These are phyloP conservation scores for Perilla frutescens DNA, from an alignment of 257 asterid genomes.

Conservation along the genomic window DNA sequence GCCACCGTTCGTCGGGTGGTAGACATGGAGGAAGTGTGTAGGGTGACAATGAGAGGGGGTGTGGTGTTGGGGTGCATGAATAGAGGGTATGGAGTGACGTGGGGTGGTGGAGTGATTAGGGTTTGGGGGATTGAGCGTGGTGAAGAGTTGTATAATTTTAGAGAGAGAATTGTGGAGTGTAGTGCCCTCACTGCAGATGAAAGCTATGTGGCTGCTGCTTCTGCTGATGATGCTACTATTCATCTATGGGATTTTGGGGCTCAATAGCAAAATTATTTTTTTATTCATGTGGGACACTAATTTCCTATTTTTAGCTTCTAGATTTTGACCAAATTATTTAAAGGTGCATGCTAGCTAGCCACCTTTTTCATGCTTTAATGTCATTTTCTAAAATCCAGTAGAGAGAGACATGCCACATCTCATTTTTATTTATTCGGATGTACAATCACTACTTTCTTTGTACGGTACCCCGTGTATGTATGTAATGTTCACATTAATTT, in stretches of 20 bases:
- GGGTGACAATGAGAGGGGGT: constrained; percentile 59
- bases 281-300: too few relatives aligned
- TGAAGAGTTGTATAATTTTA: constrained; percentile 49
- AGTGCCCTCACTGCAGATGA: constrained; percentile 71
- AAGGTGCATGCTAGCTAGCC: too few relatives aligned
- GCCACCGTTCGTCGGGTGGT: constrained; percentile 53
- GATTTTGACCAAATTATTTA: too few relatives aligned
- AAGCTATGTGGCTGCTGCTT: constrained; percentile 66
- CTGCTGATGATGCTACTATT: constrained; percentile 60
- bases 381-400: too few relatives aligned
- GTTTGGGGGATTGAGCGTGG: constrained; percentile 76
- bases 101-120: constrained; percentile 60
- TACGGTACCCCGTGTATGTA: too few relatives aligned
- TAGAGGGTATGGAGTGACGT: constrained; percentile 64
- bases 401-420: too few relatives aligned
- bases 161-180: constrained; percentile 60
- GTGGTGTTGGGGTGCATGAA: constrained; percentile 66
- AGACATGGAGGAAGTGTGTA: constrained; percentile 49
- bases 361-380: too few relatives aligned
- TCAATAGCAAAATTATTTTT: constrained; percentile 25
- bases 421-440: too few relatives aligned
- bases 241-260: constrained; percentile 92
- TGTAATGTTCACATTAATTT: too few relatives aligned
- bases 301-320: too few relatives aligned
- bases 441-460: too few relatives aligned